A percentile compares a stretch with the other conserved stretches of the same genome.
Evolutionary conservation across 352 stramenopile species (phyloP).

Genomic region (Globisporangium emineosum): DNA sequence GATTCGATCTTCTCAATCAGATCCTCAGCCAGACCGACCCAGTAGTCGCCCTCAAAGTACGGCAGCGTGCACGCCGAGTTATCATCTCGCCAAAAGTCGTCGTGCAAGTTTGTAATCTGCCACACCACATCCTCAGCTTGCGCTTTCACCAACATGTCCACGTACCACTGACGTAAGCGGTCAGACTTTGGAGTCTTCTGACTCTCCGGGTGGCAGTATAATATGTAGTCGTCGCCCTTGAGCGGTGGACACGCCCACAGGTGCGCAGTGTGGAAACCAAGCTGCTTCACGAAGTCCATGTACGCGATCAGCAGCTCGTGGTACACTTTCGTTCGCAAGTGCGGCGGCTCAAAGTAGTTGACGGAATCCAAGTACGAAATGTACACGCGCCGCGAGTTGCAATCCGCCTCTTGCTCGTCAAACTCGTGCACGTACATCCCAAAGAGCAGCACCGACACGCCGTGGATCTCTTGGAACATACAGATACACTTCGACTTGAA

Average conservation of each 20-base stretch:
- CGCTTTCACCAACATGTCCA: constrained; percentile 87
- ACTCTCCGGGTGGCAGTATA: constrained; percentile 98
- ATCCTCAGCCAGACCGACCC: constrained; percentile 84
- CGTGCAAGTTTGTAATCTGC: constrained; percentile 96
- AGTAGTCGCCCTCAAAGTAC: constrained; percentile 89
- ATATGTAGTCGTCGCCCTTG: constrained; percentile 99
- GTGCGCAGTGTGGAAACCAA: constrained; percentile 97
- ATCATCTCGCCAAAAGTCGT: constrained; percentile 92
- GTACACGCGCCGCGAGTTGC: constrained; percentile 95
- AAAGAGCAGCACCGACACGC: constrained; percentile 99
- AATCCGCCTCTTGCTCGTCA: constrained; percentile 94
- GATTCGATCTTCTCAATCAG: constrained; percentile 88
- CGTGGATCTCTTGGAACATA: constrained; percentile 99
- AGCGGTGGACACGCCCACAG: constrained; percentile 99
- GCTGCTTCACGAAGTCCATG: constrained; percentile 96
- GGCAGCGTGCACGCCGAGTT: constrained; percentile 82
- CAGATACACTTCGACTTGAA: constrained; percentile 98
- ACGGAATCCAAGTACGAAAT: constrained; percentile 99
- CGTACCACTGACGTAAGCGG: constrained; percentile 96
- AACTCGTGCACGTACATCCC: constrained; percentile 99
- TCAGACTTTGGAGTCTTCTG: constrained; percentile 99
- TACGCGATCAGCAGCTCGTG: constrained; percentile 99
- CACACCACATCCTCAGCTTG: constrained; percentile 89
- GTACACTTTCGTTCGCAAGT: constrained; percentile 98
- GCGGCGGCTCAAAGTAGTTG: constrained; percentile 97